Conservation (phyloP, 345 rosid species). For the Melaleuca quinquenervia region DNA sequence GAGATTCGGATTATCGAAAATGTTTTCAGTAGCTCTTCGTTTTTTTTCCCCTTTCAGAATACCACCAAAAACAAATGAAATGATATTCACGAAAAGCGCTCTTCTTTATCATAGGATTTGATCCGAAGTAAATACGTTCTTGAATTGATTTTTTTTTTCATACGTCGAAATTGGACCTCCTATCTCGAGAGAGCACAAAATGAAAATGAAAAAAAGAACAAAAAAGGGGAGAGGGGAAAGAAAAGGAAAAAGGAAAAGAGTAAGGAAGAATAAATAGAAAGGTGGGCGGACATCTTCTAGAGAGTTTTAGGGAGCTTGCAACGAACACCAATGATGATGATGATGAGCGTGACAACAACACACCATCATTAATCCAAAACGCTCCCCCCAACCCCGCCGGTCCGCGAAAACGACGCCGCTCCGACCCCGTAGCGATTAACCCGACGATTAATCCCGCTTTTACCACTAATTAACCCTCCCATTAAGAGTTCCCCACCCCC, state of each 20-base stretch:
- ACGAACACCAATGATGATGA: neutral
- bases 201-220: too few species aligned
- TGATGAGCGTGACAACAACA: neutral
- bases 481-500: too few species aligned
- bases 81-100: neutral
- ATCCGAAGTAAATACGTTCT: neutral
- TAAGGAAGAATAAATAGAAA: neutral
- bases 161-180: neutral
- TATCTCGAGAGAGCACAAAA: neutral
- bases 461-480: too few species aligned
- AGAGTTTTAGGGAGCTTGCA: neutral
- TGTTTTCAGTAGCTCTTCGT: fast-evolving
- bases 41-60: too few species aligned
- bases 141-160: neutral
- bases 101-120: neutral
- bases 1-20: fast-evolving
- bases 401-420: neutral
- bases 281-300: neutral
- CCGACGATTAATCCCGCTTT: neutral
- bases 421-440: neutral
- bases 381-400: neutral
- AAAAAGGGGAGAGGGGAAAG: too few species aligned
- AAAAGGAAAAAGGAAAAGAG: neutral
- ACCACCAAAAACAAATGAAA: fast-evolving
- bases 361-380: neutral